Base-by-base conservation (phyloP, 1,284 basidiomycete species). In the Cryptococcus maquisensis region DNA sequence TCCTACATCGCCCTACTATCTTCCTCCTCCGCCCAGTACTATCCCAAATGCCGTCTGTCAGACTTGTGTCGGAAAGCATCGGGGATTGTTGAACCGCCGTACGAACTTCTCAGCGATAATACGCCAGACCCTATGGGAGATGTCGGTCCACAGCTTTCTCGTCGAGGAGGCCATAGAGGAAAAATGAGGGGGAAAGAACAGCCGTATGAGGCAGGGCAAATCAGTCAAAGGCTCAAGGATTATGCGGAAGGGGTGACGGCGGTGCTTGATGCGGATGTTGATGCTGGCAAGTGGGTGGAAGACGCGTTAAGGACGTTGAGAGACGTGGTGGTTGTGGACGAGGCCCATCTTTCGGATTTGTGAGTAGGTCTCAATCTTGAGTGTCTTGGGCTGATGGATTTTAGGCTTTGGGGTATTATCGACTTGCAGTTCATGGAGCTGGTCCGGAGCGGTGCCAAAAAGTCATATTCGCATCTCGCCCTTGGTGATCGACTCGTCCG, bases 351-450 rank as follows among this genome's bases (percentile, higher is more conserved):
- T 7, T 61, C 58, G 10, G 64, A 68, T 37, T 32, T 66, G 62
- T 64, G 37, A 52, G 62, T 59, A 18, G 15, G 3, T 35, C n/a
- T 20, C 21, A 15, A 20, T 4, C 9, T n/a, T 47, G 16, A n/a
- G 21, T 28, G 15, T 12, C 4, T 39, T 21, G 40, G 43, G n/a
- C 24, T 13, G 35, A 46, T 21, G 8, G 13, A 21, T 13, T n/a
- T n/a, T 47, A 65, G 63, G 18, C 48, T 68, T 4, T 68, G 66
- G 66, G 66, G 64, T 8, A 64, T 68, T 21, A 64, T 66, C 35
- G 64, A 66, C 41, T 53, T 66, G 24, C 64, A 63, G 45, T 56
- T 65, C 0, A 60, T 64, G 21, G 64, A 66, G 47, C 64, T 66
- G 39, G 63, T 68, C 20, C 57, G 64, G 28, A 62, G 64, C 18